Evolutionary conservation across 176 grass and related monocot genomes (phyloP).

Genomic region (Carex scoparia): DNA sequence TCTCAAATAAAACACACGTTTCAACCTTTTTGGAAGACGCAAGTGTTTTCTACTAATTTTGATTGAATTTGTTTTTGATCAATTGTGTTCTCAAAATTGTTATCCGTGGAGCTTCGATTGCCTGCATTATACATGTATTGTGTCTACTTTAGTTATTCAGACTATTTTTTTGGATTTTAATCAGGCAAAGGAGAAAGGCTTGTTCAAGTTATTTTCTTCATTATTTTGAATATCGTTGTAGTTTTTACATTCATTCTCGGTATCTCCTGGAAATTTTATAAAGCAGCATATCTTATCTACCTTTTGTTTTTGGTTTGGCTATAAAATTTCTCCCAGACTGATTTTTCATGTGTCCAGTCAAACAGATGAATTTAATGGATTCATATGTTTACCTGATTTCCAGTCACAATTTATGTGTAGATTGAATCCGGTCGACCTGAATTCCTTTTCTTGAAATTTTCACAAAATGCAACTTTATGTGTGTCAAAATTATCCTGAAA

Average conservation of each 20-base stretch:
- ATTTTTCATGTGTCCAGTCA: not conserved
- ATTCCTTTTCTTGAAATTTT: not conserved
- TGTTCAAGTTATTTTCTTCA: not conserved
- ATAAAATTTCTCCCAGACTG: not conserved
- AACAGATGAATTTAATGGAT: not conserved
- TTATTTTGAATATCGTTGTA: not conserved
- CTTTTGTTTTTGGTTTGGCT: not conserved
- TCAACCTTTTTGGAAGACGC: not conserved
- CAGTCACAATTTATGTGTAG: not conserved
- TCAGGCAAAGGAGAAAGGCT: not conserved
- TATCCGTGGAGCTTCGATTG: not conserved
- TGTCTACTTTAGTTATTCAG: not conserved
- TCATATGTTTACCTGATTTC: not conserved
- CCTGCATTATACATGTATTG: constrained; percentile 5
- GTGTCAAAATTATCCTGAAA: constrained; percentile 16
- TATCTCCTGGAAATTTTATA: not conserved
- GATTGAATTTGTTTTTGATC: not conserved
- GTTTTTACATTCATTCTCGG: not conserved
- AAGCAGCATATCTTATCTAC: not conserved
- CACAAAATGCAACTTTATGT: constrained; percentile 17
- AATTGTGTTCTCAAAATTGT: not conserved
- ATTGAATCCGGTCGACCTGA: constrained; percentile 1
- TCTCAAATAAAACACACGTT: not conserved
- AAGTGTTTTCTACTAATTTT: not conserved
- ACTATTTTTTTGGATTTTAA: not conserved